Base-by-base conservation (phyloP, 2,329 filamentous ascomycete genomes). In the Sarocladiaceae sp. region DNA sequence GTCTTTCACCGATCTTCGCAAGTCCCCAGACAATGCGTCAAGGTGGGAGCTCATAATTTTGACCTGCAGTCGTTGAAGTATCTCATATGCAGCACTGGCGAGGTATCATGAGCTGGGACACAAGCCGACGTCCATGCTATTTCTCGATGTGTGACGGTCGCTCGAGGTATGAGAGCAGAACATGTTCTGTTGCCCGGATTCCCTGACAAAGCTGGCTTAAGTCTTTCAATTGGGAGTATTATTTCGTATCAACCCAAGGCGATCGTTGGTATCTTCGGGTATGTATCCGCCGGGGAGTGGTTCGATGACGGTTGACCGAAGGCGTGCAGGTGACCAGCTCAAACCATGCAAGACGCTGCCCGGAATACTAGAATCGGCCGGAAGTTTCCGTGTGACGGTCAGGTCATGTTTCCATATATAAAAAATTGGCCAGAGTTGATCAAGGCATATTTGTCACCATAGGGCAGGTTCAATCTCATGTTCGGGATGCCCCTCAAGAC, bases 401-500 rank as follows among this genome's bases (percentile, higher is more conserved):
- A 26, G 17, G 12, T 17, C 10, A 20, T 33, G 33, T 48, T 48
- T 18, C 28, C 12, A 48, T 48, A 26, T 26, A 11, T 26, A 7
- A 44, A 26, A n/a, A 44, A 20, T 26, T 3, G 40, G 40, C 23
- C n/a, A 26, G 23, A 26, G 40, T 17, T n/a, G 40, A 44, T 7
- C 10, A 28, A 11, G 15, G 22, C 22, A 18, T 11, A 33, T 31
- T 48, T 29, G n/a, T 48, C 44, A 29, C 28, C 7, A 11, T 17
- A 33, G 33, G 26, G 25, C 44, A 48, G 28, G 44, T 29, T 31
- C 25, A 31, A 28, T 33, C 44, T 33, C 22, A 29, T 17, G 12
- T 36, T 51, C 49, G n/a, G 20, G 15, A 50, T 50, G 37, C 49
- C 33, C 49, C 35, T 39, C 49, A 37, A 51, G 37, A n/a, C 29